These are phyloP conservation scores for Ogataea saltuana DNA, from an alignment of 805 yeast species.

Conservation along the genomic window DNA sequence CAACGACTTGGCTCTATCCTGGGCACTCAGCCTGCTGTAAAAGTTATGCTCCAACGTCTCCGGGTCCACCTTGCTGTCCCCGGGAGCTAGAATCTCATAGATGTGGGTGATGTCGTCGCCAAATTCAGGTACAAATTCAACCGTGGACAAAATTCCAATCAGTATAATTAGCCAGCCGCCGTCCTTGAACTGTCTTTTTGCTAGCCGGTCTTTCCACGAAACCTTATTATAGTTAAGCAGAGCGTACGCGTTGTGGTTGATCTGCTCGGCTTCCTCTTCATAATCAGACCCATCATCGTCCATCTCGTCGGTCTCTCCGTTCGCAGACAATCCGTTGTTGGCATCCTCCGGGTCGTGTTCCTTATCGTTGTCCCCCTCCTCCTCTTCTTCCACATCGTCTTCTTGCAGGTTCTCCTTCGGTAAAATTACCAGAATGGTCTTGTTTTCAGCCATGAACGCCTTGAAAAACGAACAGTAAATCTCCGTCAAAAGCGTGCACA, in stretches of 20 bases:
- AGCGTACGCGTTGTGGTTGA: slow-evolving; percentile 45
- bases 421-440: slow-evolving; percentile 27
- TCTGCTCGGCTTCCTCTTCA: slow-evolving; percentile 33
- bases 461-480: slow-evolving; percentile 66
- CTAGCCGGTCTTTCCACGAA: slow-evolving; percentile 77
- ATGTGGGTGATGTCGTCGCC: slow-evolving; percentile 49
- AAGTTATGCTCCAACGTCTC: slow-evolving; percentile 54
- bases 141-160: slow-evolving; percentile 67
- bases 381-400: slow-evolving; percentile 25
- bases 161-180: slow-evolving; percentile 84
- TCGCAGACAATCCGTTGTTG: not conserved
- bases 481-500: slow-evolving; percentile 60
- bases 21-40: slow-evolving; percentile 49
- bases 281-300: slow-evolving; percentile 26
- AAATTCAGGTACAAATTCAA: slow-evolving; percentile 59
- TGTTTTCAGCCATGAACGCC: slow-evolving; percentile 49
- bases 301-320: slow-evolving; percentile 8
- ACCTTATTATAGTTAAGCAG: slow-evolving; percentile 57
- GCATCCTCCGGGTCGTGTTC: slow-evolving; percentile 25
- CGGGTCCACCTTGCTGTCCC: slow-evolving; percentile 48
- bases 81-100: slow-evolving; percentile 59
- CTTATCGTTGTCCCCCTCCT: slow-evolving; percentile 29
- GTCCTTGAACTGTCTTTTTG: slow-evolving; percentile 72
- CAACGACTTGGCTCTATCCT: slow-evolving; percentile 56
- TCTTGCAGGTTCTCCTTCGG: slow-evolving; percentile 31